Evolutionary conservation across 2,329 filamentous ascomycete genomes (phyloP), one percentile per base, ranked within the genome.

Genomic region (Cladobotryum protrusum): DNA sequence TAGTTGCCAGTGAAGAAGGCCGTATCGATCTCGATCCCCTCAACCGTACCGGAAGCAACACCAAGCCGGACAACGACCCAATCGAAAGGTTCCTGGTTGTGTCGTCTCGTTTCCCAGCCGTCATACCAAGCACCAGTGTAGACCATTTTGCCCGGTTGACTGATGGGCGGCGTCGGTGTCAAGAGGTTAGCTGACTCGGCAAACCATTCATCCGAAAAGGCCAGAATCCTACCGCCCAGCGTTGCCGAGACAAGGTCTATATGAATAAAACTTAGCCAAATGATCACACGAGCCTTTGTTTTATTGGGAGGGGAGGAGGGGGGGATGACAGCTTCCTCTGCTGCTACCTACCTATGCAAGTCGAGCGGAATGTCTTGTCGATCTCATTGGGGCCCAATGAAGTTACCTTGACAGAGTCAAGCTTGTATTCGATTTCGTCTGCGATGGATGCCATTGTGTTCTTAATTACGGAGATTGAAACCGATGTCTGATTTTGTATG

Each of bases 1-100:
- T 92, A 85, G 70, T 92, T 92, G 53, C 88, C 88, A 52, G 79
- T 83, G 75, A 92, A 93, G 72, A 84, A 88, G 45, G 86, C 82
- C 3, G 88, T 92, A 69, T 92, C 87, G 55, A 92, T 77, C 69
- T 92, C 88, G 43, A 91, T 73, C 14, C 88, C 88, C 52, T 80
- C 77, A 24, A 92, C 79, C 14, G 76, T 84, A 43, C 87, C 88
- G 2, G 83, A 87, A 9, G 85, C 79, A 35, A 86, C 83, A 43
- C 83, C 83, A 5, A 86, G 73, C 49, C 81, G 77, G 54, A 86
- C 76, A 52, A 85, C 72, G 17, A 83, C 82, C 75, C 81, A 86
- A 70, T 86, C 83, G 58, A 85, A 85, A 0, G 77, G 72, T 52
- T 76, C 77, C 11, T 72, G 61, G 65, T 86, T 86, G 69, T 86